phyloP scores from a whole-genome alignment of 129 eudicot genomes.

The Chrysanthemum lavandulifolium region DNA sequence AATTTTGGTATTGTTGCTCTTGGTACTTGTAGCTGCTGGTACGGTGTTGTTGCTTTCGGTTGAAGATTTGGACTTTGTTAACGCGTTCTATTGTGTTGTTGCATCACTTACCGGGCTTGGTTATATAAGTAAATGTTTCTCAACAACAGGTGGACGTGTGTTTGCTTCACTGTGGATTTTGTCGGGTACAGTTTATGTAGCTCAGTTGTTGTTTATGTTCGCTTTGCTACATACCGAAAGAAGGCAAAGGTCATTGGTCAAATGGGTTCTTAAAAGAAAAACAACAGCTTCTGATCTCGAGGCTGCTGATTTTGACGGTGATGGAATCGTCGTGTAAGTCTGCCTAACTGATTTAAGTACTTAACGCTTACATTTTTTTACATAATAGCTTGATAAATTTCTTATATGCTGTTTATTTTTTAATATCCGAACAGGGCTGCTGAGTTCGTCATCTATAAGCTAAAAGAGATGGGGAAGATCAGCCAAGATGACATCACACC shows the following conservation, averaged over 20 bases:
- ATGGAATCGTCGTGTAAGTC: constrained; percentile 63
- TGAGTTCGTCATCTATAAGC: constrained; percentile 64
- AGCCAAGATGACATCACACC: constrained; percentile 61
- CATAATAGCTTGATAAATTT: not conserved
- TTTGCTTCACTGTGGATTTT: constrained; percentile 84
- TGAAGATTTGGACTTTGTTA: constrained; percentile 61
- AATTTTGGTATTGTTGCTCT: constrained; percentile 33
- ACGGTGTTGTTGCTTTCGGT: constrained; percentile 49
- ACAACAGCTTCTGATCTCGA: constrained; percentile 68
- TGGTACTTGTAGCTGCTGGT: constrained; percentile 57
- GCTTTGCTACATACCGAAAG: constrained; percentile 69
- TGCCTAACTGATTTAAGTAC: too few relatives aligned
- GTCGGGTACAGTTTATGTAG: constrained; percentile 73
- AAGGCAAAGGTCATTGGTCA: constrained; percentile 54
- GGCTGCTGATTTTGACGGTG: constrained; percentile 81
- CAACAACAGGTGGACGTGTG: constrained; percentile 78
- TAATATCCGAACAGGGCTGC: constrained; percentile 55
- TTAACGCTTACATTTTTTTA: too few relatives aligned
- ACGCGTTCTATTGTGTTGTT: constrained; percentile 82
- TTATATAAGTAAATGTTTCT: constrained; percentile 80
- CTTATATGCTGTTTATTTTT: constrained; percentile 23
- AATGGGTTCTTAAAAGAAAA: constrained; percentile 56
- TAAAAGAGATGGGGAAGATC: constrained; percentile 94
- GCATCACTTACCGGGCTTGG: constrained; percentile 83
- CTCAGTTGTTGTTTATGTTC: constrained; percentile 69